phyloP scores from a whole-genome alignment of 1,284 basidiomycete genomes.

The Puccinia horiana region DNA sequence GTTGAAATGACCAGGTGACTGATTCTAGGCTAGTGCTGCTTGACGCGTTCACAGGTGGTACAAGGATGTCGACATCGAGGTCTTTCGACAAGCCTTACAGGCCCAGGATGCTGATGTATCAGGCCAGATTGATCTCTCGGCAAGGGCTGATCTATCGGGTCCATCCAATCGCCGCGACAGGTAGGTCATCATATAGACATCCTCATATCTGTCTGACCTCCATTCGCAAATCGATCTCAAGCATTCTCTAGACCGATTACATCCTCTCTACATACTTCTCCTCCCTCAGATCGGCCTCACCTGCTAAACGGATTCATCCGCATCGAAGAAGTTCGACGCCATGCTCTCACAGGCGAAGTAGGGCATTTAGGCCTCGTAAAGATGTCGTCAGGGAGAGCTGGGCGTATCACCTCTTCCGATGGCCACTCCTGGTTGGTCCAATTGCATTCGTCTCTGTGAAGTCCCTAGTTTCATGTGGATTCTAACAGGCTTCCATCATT shows the following conservation, averaged over 20 bases:
- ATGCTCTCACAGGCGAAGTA: slow-evolving; percentile 51
- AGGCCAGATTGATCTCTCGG: not conserved
- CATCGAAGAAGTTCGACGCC: slow-evolving; percentile 19
- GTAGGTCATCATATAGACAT: not conserved
- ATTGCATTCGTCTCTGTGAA: not conserved
- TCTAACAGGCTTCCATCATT: not conserved
- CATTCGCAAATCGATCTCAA: not conserved
- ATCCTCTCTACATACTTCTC: not conserved
- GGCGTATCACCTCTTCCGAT: slow-evolving; percentile 77
- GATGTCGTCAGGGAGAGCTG: slow-evolving; percentile 67
- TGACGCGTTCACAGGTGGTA: slow-evolving; percentile 27
- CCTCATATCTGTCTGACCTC: not conserved
- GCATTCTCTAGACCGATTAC: not conserved
- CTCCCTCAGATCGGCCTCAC: not conserved
- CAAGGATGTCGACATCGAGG: slow-evolving; percentile 38
- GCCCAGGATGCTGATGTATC: not conserved
- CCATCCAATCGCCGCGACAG: not conserved
- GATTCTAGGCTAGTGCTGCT: not conserved
- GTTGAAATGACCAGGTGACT: too few relatives aligned
- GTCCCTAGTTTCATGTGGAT: not conserved
- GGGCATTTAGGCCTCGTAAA: slow-evolving; percentile 62
- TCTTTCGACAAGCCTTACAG: slow-evolving; percentile 32
- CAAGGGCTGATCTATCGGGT: not conserved
- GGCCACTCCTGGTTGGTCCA: slow-evolving; percentile 76
- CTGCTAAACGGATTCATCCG: not conserved